phyloP scores from a whole-genome alignment of 2,329 filamentous ascomycete genomes.

The Trichoderma sp. region DNA sequence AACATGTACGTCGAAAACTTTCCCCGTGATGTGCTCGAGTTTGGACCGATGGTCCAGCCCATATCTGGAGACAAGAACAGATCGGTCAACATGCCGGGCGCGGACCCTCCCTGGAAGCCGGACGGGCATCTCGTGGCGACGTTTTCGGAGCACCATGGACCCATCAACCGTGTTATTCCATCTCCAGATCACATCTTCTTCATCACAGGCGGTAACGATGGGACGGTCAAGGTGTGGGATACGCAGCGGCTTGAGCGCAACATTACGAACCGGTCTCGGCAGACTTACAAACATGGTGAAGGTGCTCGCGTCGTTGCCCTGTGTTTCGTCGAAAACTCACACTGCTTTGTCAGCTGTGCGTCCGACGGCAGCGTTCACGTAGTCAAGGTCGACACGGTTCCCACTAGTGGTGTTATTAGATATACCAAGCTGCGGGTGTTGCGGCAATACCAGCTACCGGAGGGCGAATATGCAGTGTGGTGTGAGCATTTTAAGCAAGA shows the following conservation, averaged over 20 bases:
- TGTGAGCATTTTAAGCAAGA: constrained; percentile 88
- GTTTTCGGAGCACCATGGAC: constrained; percentile 80
- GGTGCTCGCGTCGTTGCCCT: constrained; percentile 74
- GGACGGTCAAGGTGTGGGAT: constrained; percentile 91
- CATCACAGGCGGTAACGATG: constrained; percentile 88
- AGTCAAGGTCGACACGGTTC: constrained; percentile 67
- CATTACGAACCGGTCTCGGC: constrained; percentile 79
- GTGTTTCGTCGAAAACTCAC: constrained; percentile 89
- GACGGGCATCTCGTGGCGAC: constrained; percentile 80
- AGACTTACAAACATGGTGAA: constrained; percentile 73
- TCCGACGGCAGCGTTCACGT: constrained; percentile 88
- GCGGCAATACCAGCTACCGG: constrained; percentile 74
- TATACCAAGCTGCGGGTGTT: constrained; percentile 77
- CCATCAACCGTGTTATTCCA: constrained; percentile 76
- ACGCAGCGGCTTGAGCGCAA: constrained; percentile 86
- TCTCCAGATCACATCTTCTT: constrained; percentile 94
- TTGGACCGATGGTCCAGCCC: constrained; percentile 78
- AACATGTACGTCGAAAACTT: constrained; percentile 77
- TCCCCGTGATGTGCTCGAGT: constrained; percentile 62
- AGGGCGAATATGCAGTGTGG: constrained; percentile 79
- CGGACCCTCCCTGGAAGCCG: constrained; percentile 69
- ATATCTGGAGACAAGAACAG: constrained; percentile 55
- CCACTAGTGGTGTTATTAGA: constrained; percentile 53
- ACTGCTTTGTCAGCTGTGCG: constrained; percentile 88
- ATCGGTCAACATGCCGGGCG: constrained; percentile 45